phyloP scores from a whole-genome alignment of 1,284 basidiomycete genomes.

The Phylloboletellus chloephorus region DNA sequence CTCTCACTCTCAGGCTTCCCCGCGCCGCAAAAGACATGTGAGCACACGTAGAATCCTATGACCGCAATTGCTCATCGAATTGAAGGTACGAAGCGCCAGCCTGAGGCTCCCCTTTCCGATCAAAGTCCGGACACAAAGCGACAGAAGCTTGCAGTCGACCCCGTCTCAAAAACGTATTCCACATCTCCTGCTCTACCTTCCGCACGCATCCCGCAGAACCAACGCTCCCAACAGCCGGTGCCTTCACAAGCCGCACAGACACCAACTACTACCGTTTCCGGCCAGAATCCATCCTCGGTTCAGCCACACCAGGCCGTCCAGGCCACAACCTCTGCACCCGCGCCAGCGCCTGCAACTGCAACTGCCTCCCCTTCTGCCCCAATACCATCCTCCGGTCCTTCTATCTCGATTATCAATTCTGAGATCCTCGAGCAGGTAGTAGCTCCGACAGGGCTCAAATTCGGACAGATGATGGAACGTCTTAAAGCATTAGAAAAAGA shows the following conservation, averaged over 20 bases:
- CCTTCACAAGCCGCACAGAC: conserved; percentile 15
- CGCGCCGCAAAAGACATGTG: conserved; percentile 37
- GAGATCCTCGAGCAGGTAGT: conserved; percentile 20
- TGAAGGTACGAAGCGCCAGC: conserved; percentile 27
- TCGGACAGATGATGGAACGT: conserved; percentile 25
- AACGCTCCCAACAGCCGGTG: conserved; percentile 14
- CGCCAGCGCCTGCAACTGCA: conserved; percentile 7
- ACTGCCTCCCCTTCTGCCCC: conserved; percentile 11
- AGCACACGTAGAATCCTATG: not conserved
- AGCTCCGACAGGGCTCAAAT: conserved; percentile 9
- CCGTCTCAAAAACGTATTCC: conserved; percentile 19
- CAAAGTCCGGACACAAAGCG: conserved; percentile 31
- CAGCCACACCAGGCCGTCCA: conserved; percentile 8
- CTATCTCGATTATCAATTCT: conserved; percentile 1
- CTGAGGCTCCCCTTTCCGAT: conserved; percentile 17
- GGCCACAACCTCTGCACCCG: conserved; percentile 3
- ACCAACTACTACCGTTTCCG: conserved; percentile 1
- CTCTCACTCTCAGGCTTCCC: conserved; percentile 49
- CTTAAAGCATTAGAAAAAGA: conserved; percentile 19
- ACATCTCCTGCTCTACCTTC: conserved; percentile 26
- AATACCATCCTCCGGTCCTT: conserved; percentile 8
- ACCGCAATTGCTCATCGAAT: conserved; percentile 14
- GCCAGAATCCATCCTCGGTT: conserved; percentile 14
- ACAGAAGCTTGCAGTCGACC: conserved; percentile 24
- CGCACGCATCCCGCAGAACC: conserved; percentile 16